Evolutionary conservation across 108 stramenopile species (phyloP), one percentile per base, ranked within the genome.

Genomic region (Ochromonas danica): DNA sequence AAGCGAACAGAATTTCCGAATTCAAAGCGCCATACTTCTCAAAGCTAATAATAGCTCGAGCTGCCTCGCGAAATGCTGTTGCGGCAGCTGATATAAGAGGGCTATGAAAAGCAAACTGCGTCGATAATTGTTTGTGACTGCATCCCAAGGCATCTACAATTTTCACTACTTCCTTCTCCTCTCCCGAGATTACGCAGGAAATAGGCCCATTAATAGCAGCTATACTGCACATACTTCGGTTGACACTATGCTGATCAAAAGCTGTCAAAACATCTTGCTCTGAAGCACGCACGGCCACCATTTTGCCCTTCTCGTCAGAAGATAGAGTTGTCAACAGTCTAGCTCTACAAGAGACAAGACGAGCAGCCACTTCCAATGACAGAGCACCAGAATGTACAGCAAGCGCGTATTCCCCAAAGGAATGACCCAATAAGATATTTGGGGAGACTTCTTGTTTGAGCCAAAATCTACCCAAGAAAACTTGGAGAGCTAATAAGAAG

Each of bases 331-430:
- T 35, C 80, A 81, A 74, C 43, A 51, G 25, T 17, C 35, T 33
- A 61, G 81, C 41, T 38, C 81, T 43, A 45, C 17, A 28, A 30
- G 51, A 77, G 30, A 78, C 39, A 30, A 82, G 36, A 25, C 28
- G 1, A 31, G 77, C 30, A 36, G 51, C 85, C 43, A 82, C 82
- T 1, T 39, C 39, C 38, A 86, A 71, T n/a, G 42, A 35, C 78
- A 86, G 40, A n/a, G 61, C 85, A 1, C 83, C 85, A 10, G 81
- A 39, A 17, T 35, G 43, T 36, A 80, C 81, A 0, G 84, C 85
- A 28, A 81, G 83, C n/a, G 81, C 85, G 40, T 80, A 81, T 62
- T 86, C 85, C 6, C 85, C 85, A 2, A 84, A 77, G 14, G 81
- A 82, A 80, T 86, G 85, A 1, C 85, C 85, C 17, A 84, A 36